Evolutionary conservation across 139 green algal species (phyloP), one percentile per base, ranked within the genome.

Genomic region (Chlamydomonas asymmetrica): DNA sequence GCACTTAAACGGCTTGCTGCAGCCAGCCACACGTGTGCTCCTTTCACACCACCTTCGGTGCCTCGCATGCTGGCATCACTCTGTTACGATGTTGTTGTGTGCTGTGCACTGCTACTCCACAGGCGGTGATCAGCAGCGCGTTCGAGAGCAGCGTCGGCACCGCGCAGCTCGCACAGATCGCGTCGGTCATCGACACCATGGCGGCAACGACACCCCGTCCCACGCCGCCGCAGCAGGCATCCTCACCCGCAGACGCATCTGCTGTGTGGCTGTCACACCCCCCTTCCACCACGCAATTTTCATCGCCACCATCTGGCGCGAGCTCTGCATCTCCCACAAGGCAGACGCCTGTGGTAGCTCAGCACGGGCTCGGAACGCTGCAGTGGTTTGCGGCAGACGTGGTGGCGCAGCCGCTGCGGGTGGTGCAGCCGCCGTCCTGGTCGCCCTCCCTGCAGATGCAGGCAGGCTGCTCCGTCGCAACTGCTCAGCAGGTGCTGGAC

Each of bases 131-230:
- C 49, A 94, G 87, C 82, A 93, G 87, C 25, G 76, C 88, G 5
- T 97, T 98, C 77, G 94, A 98, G 82, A 89, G 73, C 60, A 78
- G 69, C 39, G 35, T 93, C 27, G 94, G 90, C 13, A 62, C 95
- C 0, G 75, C 82, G 2, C 57, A 80, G 18, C 80, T 94, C 40
- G 71, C 80, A 29, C 72, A 92, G 61, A 75, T 97, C 29, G 88
- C 93, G 7, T 69, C 79, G 37, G 80, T 82, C 20, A 48, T 92
- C 2, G 86, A 93, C 20, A 16, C 48, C 31, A 48, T 29, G 27
- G 20, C 22, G 13, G 27, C 16, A 71, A 25, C 32, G n/a, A n/a
- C n/a, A n/a, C n/a, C n/a, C n/a, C n/a, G n/a, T n/a, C n/a, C n/a
- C n/a, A n/a, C n/a, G n/a, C n/a, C n/a, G n/a, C n/a, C n/a, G n/a